Evolutionary conservation across 169 alveolate genomes (phyloP).

Genomic region (Plasmodium yoelii): DNA sequence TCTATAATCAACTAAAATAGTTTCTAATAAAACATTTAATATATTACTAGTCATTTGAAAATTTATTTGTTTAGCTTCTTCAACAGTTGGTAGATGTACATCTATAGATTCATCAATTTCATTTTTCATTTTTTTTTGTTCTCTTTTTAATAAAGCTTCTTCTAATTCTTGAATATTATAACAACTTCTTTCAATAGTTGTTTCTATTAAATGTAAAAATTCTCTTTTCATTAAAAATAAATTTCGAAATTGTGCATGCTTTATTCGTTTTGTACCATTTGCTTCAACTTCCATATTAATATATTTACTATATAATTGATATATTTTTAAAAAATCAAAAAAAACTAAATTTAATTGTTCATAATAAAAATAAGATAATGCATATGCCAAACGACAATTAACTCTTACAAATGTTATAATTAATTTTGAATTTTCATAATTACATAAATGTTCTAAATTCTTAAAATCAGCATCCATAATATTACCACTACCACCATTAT

Average conservation of each 20-base stretch:
- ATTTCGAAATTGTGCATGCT: constrained; percentile 73
- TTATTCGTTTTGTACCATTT: constrained; percentile 79
- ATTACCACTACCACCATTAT: not conserved
- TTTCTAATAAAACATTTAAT: constrained; percentile 76
- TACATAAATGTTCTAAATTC: constrained; percentile 60
- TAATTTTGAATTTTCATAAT: constrained; percentile 66
- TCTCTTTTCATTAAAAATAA: constrained; percentile 81
- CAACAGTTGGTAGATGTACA: constrained; percentile 70
- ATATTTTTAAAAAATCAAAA: constrained; percentile 80
- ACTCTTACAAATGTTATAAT: constrained; percentile 75
- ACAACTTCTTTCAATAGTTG: constrained; percentile 80
- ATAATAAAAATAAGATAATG: constrained; percentile 62
- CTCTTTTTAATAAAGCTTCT: constrained; percentile 69
- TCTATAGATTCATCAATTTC: constrained; percentile 66
- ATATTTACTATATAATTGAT: constrained; percentile 83
- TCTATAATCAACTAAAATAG: constrained; percentile 82
- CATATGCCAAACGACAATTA: constrained; percentile 76
- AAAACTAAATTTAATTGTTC: constrained; percentile 69
- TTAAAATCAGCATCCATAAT: constrained; percentile 34
- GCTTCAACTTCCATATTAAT: constrained; percentile 83
- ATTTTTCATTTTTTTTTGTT: constrained; percentile 69
- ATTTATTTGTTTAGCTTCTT: constrained; percentile 74
- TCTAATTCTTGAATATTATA: constrained; percentile 75
- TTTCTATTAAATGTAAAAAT: constrained; percentile 84
- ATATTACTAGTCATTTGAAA: constrained; percentile 81